phyloP scores from a whole-genome alignment of 2,329 filamentous ascomycete species.

The Parascedosporium putredinis region DNA sequence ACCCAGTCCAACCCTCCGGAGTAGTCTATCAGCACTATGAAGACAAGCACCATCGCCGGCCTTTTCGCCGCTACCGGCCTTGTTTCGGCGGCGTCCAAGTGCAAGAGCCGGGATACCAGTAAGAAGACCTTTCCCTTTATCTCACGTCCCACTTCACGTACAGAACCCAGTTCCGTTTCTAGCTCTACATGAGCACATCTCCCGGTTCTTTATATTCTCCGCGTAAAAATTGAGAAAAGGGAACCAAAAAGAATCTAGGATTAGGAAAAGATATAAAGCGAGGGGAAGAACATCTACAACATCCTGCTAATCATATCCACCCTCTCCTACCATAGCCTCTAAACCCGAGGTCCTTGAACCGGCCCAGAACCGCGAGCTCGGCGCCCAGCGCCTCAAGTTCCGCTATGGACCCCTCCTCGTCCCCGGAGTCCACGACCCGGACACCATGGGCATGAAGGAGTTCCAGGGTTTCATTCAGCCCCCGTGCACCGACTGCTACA shows the following conservation, averaged over 20 bases:
- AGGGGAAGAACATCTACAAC: too few relatives aligned
- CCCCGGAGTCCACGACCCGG: conserved; percentile 11
- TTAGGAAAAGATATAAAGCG: too few relatives aligned
- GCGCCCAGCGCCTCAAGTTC: conserved; percentile 12
- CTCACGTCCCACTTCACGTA: too few relatives aligned
- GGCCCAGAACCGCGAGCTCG: conserved; percentile 11
- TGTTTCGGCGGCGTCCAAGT: background rate
- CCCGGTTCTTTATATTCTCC: too few relatives aligned
- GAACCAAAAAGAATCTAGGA: too few relatives aligned
- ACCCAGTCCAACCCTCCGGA: background rate
- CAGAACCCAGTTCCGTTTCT: too few relatives aligned
- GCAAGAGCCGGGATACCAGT: background rate
- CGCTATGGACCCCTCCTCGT: conserved; percentile 15
- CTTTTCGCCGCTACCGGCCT: background rate
- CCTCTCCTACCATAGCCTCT: background rate
- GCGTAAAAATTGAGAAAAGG: too few relatives aligned
- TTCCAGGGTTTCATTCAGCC: conserved; percentile 10
- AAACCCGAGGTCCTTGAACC: conserved; percentile 8
- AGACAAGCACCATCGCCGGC: background rate
- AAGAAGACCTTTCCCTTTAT: too few relatives aligned
- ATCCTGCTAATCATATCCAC: too few relatives aligned
- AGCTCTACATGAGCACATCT: too few relatives aligned
- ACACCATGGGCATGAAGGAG: conserved; percentile 11
- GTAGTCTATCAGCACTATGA: background rate
- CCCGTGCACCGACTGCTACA: conserved; percentile 16